Evolutionary conservation across 164 flowering plant species (phyloP), one percentile per base, ranked within the genome.

Genomic region (Litsea cubeba): DNA sequence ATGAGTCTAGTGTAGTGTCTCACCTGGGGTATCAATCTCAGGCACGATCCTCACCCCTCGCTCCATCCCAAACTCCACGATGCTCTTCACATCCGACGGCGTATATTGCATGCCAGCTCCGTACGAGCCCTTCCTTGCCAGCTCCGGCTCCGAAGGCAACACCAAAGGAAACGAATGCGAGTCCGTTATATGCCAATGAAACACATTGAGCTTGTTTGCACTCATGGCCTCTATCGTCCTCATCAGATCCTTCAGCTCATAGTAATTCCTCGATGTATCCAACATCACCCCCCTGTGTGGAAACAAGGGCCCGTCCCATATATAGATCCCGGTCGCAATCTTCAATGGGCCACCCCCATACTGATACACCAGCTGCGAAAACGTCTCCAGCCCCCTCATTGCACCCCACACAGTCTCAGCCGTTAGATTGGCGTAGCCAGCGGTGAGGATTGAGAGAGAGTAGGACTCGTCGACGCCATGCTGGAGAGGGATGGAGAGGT

Each of bases 111-210:
- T 91, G 3, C 74, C 75, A 22, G 80, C 35, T 0, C 94, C 91
- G 30, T 95, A 91, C 23, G 97, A 78, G 0, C 97, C 96, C 74
- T 84, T 89, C 3, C 72, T 69, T 2, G 95, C 89, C 0, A 95
- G 81, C 50, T 83, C 88, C 49, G 95, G 95, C 81, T 92, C 97
- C 26, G 93, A 90, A 1, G 93, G 93, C 76, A 93, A n/a, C 68
- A 87, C 84, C 66, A 93, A 23, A 25, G 97, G 96, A 70, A 95
- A 95, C 5, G 99, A 91, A 25, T 91, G 97, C 3, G 97, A 93
- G 63, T 95, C 97, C 2, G 97, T 93, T 1, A 95, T 81, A 74
- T 95, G 99, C 99, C 97, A 95, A 73, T 95, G 98, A 68, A 95
- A 95, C 46, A 93, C 98, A 76, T 91, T 93, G 25, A 95, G 70